phyloP scores from a whole-genome alignment of 164 flowering plant genomes.

The Berberis vulgaris region DNA sequence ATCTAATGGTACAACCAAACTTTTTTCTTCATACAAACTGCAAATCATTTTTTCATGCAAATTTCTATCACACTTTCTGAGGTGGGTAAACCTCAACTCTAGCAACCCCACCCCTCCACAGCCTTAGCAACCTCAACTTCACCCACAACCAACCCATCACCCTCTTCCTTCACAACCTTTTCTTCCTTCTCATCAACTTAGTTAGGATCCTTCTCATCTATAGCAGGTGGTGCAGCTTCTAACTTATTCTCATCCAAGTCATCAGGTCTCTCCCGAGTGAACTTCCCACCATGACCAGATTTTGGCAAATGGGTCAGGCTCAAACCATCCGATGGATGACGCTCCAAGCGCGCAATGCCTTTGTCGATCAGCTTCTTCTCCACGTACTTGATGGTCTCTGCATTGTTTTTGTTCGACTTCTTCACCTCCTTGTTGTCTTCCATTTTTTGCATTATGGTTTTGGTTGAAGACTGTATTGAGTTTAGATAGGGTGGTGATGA shows the following conservation, averaged over 20 bases:
- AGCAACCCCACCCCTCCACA: slow-evolving; percentile 50
- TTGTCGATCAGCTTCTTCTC: slow-evolving; percentile 63
- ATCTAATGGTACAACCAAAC: too few species aligned
- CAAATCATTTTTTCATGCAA: too few species aligned
- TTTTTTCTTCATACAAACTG: too few species aligned
- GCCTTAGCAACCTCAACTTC: slow-evolving; percentile 59
- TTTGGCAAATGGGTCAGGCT: slow-evolving; percentile 25
- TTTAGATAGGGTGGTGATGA: too few species aligned
- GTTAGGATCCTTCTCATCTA: slow-evolving; percentile 46
- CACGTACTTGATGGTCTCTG: slow-evolving; percentile 32
- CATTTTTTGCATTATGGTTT: background rate
- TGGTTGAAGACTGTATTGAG: background rate
- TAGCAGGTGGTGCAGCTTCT: slow-evolving; percentile 6
- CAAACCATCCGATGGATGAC: slow-evolving; percentile 54
- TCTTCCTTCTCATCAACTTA: slow-evolving; percentile 52
- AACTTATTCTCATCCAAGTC: slow-evolving; percentile 16
- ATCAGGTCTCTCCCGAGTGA: slow-evolving; percentile 79
- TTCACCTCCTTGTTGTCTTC: background rate
- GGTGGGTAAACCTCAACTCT: slow-evolving; percentile 57
- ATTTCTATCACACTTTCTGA: slow-evolving; percentile 2
- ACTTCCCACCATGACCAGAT: slow-evolving; percentile 82
- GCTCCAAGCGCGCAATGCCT: slow-evolving; percentile 60
- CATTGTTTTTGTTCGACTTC: background rate
- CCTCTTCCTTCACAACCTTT: slow-evolving; percentile 22
- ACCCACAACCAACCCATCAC: slow-evolving; percentile 29